A percentile compares a stretch with the other conserved stretches of the same genome.
These are phyloP conservation scores for Cryoendolithus antarcticus DNA, from an alignment of 2,329 filamentous ascomycete genomes.

Conservation along the genomic window DNA sequence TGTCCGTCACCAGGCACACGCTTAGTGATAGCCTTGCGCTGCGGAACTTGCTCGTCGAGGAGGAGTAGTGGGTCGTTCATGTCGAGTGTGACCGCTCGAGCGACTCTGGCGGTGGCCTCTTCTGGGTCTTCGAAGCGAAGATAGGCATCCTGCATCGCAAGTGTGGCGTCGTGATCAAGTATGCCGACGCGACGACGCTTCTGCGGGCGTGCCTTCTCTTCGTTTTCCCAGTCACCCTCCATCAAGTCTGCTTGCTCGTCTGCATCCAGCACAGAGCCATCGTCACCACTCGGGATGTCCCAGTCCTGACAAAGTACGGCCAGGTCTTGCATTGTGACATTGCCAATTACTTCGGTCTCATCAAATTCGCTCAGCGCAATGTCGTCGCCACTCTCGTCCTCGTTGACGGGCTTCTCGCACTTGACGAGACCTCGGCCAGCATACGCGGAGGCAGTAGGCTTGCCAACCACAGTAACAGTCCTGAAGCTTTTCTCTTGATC, in stretches of 20 bases:
- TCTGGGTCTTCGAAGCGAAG: conserved; percentile 68
- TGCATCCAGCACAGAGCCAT: conserved; percentile 25
- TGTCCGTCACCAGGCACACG: conserved; percentile 42
- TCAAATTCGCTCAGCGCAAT: conserved; percentile 39
- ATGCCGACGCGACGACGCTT: conserved; percentile 53
- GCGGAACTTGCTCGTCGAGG: conserved; percentile 60
- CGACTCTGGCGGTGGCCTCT: conserved; percentile 55
- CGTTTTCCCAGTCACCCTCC: conserved; percentile 25
- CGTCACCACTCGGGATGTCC: conserved; percentile 50
- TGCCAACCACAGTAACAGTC: conserved; percentile 43
- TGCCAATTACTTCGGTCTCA: conserved; percentile 56
- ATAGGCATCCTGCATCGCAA: conserved; percentile 10
- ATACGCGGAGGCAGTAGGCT: conserved; percentile 31
- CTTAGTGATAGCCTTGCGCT: conserved; percentile 43
- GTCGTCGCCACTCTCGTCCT: conserved; percentile 38
- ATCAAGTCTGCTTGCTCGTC: conserved; percentile 11
- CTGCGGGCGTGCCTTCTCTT: conserved; percentile 29
- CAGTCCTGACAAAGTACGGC: conserved; percentile 79
- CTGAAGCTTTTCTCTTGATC: conserved; percentile 82
- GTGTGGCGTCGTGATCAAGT: conserved; percentile 9
- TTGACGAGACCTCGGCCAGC: conserved; percentile 26
- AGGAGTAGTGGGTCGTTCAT: conserved; percentile 80
- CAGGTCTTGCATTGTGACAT: conserved; percentile 67
- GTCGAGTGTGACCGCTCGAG: conserved; percentile 71
- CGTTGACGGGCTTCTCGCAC: conserved; percentile 41